Base-by-base conservation (phyloP, 176 grass and related monocot genomes). In the Olyra latifolia region DNA sequence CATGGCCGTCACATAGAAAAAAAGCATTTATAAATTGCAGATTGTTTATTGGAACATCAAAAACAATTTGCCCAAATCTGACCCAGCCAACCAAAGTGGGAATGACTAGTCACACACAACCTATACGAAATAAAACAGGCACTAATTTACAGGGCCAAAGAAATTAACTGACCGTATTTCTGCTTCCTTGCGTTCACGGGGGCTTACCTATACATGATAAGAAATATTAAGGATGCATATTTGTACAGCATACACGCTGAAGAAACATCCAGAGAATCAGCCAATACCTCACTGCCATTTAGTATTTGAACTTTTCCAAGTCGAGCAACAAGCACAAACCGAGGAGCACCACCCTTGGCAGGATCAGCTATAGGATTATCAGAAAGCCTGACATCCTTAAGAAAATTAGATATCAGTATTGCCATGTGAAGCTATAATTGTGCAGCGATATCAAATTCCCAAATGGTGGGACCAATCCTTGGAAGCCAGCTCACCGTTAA, bases 301-400 rank as follows among this genome's bases (percentile, higher is more conserved):
- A 98, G 84, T 75, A 91, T 73, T 66, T 91, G 89, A 58, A 91
- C 71, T 60, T 98, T 93, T 73, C 86, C 78, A 12, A 98, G 90
- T 45, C 88, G 90, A 75, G 96, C 95, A 87, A 98, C 49, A 83
- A 94, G 89, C 74, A 95, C 90, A 89, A 93, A 98, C 50, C 92
- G 86, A 32, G 88, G 81, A 62, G 84, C 77, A 66, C 92, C 96
- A 56, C 96, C 90, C 86, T 85, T 95, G 55, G 88, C 62, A 68
- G 92, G 90, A 82, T 95, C 96, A 53, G 88, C 81, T 70, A 98
- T 62, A 87, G 92, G 96, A 95, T 93, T 98, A 63, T 91, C 92
- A 87, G 96, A 98, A 79, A 98, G 75, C 82, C 96, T 95, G 56
- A 95, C 78, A 2, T 98, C 96, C 96, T 98, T 93, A 44, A 91